Base-by-base conservation (phyloP, 2,329 filamentous ascomycete species). In the Alternaria ethzedia region DNA sequence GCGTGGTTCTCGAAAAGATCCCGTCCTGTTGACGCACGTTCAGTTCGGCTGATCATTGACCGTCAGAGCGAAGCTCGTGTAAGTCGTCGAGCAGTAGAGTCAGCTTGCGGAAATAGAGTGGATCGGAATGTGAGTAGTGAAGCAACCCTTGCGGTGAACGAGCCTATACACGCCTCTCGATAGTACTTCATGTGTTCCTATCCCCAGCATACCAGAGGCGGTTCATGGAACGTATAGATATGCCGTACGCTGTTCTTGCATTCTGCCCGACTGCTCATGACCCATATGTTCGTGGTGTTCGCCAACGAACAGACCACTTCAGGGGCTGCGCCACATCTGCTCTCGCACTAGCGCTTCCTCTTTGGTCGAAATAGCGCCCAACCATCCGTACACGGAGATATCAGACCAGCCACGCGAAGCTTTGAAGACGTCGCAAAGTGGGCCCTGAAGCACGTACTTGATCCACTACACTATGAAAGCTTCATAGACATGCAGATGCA, bases 261-360 rank as follows among this genome's bases (percentile, higher is more conserved):
- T 17, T 17, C 17, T 51, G 49, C 5, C 17, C 30, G 28, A 28
- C 17, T 30, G 28, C 23, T 51, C 30, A 32, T 43, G 45, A 41
- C 36, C 36, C 36, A 41, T 2, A 25, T n/a, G 30, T 52, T 30
- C 46, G 62, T 56, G 47, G 36, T 57, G 44, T 54, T 66, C 64
- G 64, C 64, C 60, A 64, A 63, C 61, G 52, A 13, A 64, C 49
- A 54, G 60, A 55, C 56, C 56, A 56, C n/a, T 23, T 55, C 45
- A 59, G 54, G 56, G 54, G 54, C 50, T 64, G 60, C 64, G 61
- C 64, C 64, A 63, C 59, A 49, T 47, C 52, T 32, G 28, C 20
- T 20, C 36, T n/a, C 32, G 54, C n/a, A 43, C 26, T 61, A 61
- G 59, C 46, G 59, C 46, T n/a, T 36, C 36, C 54, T 30, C 17